Percentiles rank a stretch among this genome's conserved stretches.
These are phyloP conservation scores for Populus trichocarpa DNA, from an alignment of 441 rosid species.

Conservation along the genomic window DNA sequence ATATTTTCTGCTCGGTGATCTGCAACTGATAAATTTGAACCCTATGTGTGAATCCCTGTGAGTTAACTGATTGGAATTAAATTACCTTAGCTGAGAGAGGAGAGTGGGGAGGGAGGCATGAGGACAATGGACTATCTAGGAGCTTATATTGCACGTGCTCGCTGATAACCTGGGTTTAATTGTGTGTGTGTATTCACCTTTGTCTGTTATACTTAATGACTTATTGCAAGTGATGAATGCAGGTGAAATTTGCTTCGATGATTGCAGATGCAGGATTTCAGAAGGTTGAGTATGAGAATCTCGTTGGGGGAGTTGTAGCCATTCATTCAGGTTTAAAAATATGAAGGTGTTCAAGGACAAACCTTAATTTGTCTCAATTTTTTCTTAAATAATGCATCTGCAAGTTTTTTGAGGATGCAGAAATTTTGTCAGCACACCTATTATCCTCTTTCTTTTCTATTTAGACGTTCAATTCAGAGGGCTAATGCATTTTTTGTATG, in stretches of 20 bases:
- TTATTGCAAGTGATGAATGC: conserved; percentile 25
- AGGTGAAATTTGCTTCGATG: conserved; percentile 88
- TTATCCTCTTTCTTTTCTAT: neutral
- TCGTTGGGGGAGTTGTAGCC: conserved; percentile 90
- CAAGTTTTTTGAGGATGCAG: neutral
- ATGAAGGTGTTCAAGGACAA: conserved; percentile 22
- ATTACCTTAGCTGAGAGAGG: neutral
- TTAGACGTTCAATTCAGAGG: neutral
- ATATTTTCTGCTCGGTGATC: neutral
- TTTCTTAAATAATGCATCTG: neutral
- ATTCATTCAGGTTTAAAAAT: conserved; percentile 82
- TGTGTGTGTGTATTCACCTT: neutral
- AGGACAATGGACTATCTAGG: neutral
- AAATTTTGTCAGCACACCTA: neutral
- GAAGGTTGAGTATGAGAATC: conserved; percentile 92
- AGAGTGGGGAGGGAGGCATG: neutral
- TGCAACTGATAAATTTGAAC: neutral
- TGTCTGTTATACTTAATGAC: neutral
- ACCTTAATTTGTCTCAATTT: neutral
- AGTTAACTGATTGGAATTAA: neutral
- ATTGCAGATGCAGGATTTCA: conserved; percentile 87
- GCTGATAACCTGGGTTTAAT: neutral
- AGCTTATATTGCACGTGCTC: neutral
- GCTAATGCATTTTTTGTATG: neutral
- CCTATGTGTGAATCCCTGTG: neutral